phyloP scores from a whole-genome alignment of 805 yeast genomes.

The Ogataea chonburiensis region DNA sequence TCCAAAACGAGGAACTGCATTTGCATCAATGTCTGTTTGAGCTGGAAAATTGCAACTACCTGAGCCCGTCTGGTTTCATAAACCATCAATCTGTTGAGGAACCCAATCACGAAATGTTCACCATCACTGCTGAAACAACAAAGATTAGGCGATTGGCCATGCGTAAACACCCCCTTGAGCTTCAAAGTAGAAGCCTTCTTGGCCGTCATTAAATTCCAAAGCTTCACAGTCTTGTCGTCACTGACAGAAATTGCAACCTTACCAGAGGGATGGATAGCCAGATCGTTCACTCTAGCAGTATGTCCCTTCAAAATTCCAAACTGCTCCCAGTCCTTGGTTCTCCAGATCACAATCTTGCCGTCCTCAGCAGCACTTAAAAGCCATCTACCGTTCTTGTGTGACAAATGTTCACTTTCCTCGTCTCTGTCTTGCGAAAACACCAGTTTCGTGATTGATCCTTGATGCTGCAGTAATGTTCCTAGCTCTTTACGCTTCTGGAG shows the following conservation, averaged over 20 bases:
- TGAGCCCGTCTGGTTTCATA: constrained; percentile 65
- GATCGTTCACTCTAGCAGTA: constrained; percentile 74
- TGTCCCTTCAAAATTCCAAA: constrained; percentile 90
- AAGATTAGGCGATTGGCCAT: constrained; percentile 45
- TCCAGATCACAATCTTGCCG: constrained; percentile 87
- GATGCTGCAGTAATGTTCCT: constrained; percentile 84
- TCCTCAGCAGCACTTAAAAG: constrained; percentile 87
- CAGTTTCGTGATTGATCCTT: constrained; percentile 80
- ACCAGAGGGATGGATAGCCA: constrained; percentile 88
- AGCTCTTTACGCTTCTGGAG: constrained; percentile 90
- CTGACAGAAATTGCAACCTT: constrained; percentile 88
- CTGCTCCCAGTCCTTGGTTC: constrained; percentile 95
- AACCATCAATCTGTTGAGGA: constrained; percentile 59
- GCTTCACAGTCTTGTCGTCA: constrained; percentile 74
- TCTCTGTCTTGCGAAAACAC: constrained; percentile 59
- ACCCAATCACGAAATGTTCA: constrained; percentile 73
- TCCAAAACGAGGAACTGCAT: constrained; percentile 50
- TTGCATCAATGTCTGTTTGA: constrained; percentile 62
- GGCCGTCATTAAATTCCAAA: constrained; percentile 97
- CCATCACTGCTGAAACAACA: constrained; percentile 51
- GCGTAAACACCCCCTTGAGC: constrained; percentile 63
- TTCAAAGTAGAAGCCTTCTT: constrained; percentile 86
- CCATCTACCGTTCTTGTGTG: constrained; percentile 73
- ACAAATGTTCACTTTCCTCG: constrained; percentile 24
- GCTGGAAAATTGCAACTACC: constrained; percentile 50